These are phyloP conservation scores for Aspergillus campestris DNA, from an alignment of 495 filamentous ascomycete genomes.

Conservation along the genomic window DNA sequence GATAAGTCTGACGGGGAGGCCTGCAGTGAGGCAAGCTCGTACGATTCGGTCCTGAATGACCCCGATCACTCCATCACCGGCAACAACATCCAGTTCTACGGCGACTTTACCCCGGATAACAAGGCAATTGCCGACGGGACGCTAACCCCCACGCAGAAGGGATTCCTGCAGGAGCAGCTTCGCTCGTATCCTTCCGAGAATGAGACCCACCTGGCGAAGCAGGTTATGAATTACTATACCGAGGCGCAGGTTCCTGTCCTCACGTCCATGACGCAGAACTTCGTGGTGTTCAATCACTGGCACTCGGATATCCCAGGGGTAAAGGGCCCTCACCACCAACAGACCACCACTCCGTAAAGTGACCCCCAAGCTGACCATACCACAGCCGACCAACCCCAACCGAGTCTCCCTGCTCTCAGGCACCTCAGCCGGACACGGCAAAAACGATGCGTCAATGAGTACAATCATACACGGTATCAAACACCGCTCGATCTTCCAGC, in stretches of 20 bases:
- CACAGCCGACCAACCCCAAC: constrained; percentile 41
- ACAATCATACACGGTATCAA: constrained; percentile 24
- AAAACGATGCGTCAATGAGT: constrained; percentile 35
- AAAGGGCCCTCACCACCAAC: constrained; percentile 12
- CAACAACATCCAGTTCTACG: constrained; percentile 45
- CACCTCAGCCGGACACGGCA: constrained; percentile 39
- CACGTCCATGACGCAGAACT: constrained; percentile 40
- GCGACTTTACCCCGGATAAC: constrained; percentile 35
- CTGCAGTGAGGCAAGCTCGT: constrained; percentile 34
- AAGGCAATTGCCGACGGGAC: constrained; percentile 23
- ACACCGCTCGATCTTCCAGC: constrained; percentile 40
- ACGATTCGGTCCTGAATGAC: constrained; percentile 39
- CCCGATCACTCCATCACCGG: constrained; percentile 43
- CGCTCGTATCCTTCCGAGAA: constrained; percentile 23
- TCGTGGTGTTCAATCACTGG: constrained; percentile 45
- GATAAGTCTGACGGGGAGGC: constrained; percentile 26
- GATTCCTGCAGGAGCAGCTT: constrained; percentile 44
- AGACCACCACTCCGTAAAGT: not conserved
- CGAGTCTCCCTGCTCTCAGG: constrained; percentile 38
- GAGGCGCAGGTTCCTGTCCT: constrained; percentile 41
- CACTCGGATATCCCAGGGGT: constrained; percentile 41
- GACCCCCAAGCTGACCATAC: constrained; percentile 6
- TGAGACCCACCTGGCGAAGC: constrained; percentile 27
- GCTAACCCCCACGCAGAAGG: constrained; percentile 26
- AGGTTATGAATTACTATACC: constrained; percentile 46